Percentiles rank a stretch among this genome's conserved stretches.
Evolutionary conservation across 495 filamentous ascomycete genomes (phyloP).

Genomic region (Penicillium turbatum): DNA sequence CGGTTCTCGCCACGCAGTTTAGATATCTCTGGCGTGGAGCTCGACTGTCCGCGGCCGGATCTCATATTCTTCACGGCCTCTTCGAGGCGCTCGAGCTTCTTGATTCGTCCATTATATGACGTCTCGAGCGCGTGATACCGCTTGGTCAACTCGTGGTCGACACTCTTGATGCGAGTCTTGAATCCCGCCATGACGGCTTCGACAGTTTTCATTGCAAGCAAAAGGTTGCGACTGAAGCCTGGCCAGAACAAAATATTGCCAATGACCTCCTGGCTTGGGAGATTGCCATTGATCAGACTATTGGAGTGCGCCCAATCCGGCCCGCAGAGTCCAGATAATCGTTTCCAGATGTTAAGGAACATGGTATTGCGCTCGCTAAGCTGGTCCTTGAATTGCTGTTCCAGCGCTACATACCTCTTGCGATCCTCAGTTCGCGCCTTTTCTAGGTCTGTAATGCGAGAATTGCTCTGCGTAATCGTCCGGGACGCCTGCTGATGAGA

Average conservation of each 20-base stretch:
- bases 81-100: slow-evolving; percentile 86
- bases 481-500: slow-evolving; percentile 78
- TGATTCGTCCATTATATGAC: slow-evolving; percentile 69
- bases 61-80: slow-evolving; percentile 55
- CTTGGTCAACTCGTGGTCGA: slow-evolving; percentile 83
- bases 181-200: slow-evolving; percentile 79
- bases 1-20: slow-evolving; percentile 77
- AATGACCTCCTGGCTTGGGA: slow-evolving; percentile 77
- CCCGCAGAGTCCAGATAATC: slow-evolving; percentile 80
- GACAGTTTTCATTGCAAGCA: slow-evolving; percentile 81
- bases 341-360: slow-evolving; percentile 80
- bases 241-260: slow-evolving; percentile 67
- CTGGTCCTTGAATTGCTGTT: slow-evolving; percentile 77
- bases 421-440: slow-evolving; percentile 65
- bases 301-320: slow-evolving; percentile 89
- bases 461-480: slow-evolving; percentile 77
- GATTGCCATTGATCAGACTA: slow-evolving; percentile 78
- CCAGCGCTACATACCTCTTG: slow-evolving; percentile 66
- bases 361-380: slow-evolving; percentile 85
- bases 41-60: slow-evolving; percentile 43
- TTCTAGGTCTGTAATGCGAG: slow-evolving; percentile 81
- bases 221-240: slow-evolving; percentile 81
- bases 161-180: slow-evolving; percentile 69
- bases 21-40: slow-evolving; percentile 54
- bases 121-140: slow-evolving; percentile 86